Evolutionary conservation across 2,329 filamentous ascomycete genomes (phyloP).

Genomic region (Paraphaeosphaeria sporulosa): DNA sequence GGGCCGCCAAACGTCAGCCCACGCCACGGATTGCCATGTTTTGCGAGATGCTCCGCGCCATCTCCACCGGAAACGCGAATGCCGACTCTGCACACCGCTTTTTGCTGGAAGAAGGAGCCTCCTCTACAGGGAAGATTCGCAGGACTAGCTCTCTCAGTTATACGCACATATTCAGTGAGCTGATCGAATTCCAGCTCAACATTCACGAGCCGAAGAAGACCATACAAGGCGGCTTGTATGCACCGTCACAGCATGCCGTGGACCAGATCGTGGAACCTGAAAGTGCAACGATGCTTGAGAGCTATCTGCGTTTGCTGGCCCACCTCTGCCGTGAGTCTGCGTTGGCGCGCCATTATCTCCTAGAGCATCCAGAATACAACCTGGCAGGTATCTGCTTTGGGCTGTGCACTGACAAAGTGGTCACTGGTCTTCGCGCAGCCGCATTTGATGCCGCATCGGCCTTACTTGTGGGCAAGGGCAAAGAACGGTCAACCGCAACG

Average conservation of each 20-base stretch:
- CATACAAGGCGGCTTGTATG: constrained; percentile 66
- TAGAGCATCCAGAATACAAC: constrained; percentile 71
- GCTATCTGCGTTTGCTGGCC: constrained; percentile 86
- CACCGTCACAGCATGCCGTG: constrained; percentile 42
- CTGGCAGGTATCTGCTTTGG: constrained; percentile 79
- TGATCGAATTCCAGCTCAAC: constrained; percentile 82
- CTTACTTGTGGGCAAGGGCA: constrained; percentile 76
- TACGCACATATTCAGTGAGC: constrained; percentile 89
- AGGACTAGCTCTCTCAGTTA: constrained; percentile 88
- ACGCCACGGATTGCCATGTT: constrained; percentile 96
- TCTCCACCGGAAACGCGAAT: constrained; percentile 82
- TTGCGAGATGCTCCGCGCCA: constrained; percentile 91
- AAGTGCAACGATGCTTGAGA: constrained; percentile 94
- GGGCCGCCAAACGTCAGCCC: constrained; percentile 94
- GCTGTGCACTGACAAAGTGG: constrained; percentile 78
- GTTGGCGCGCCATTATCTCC: constrained; percentile 74
- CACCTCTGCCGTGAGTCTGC: constrained; percentile 80
- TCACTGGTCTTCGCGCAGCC: constrained; percentile 79
- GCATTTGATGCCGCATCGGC: constrained; percentile 81
- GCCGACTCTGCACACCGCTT: constrained; percentile 89
- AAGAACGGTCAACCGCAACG: constrained; percentile 72
- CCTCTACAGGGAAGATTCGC: constrained; percentile 78
- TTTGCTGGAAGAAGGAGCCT: constrained; percentile 78
- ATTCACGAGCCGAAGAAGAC: constrained; percentile 74
- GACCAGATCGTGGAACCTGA: constrained; percentile 82